Percentiles rank a stretch among this genome's conserved stretches.
phyloP scores from a whole-genome alignment of 2,329 filamentous ascomycete genomes.

The Rutstroemia sp. region DNA sequence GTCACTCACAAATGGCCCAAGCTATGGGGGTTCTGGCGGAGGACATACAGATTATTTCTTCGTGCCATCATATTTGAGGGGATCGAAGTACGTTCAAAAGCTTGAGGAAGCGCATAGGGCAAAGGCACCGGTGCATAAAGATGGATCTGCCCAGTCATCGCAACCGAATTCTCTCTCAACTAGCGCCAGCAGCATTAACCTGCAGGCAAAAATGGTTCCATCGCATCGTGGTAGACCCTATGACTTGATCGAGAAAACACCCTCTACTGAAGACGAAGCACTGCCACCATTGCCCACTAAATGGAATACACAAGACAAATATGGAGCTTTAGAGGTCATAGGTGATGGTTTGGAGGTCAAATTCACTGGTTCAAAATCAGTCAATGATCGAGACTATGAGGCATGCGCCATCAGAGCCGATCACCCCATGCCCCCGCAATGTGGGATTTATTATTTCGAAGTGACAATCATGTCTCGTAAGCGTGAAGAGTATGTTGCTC shows the following conservation, averaged over 20 bases:
- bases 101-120: constrained; percentile 63
- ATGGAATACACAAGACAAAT: constrained; percentile 79
- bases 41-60: constrained; percentile 51
- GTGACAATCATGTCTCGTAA: constrained; percentile 57
- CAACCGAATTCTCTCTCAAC: constrained; percentile 42
- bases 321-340: constrained; percentile 63
- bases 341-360: constrained; percentile 67
- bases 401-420: constrained; percentile 78
- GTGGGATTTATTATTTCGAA: constrained; percentile 94
- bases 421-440: constrained; percentile 78
- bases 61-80: constrained; percentile 73
- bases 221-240: constrained; percentile 72
- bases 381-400: constrained; percentile 56
- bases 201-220: constrained; percentile 51
- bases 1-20: constrained; percentile 24
- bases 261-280: constrained; percentile 51
- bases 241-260: constrained; percentile 73
- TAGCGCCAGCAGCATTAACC: constrained; percentile 44
- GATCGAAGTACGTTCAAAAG: constrained; percentile 69
- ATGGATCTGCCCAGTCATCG: constrained; percentile 36
- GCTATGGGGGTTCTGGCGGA: constrained; percentile 17
- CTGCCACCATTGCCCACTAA: constrained; percentile 66
- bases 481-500: constrained; percentile 52
- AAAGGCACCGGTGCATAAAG: constrained; percentile 43
- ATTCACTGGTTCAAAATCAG: constrained; percentile 40